Evolutionary conservation across 768 basidiomycete genomes (phyloP).

Genomic region (Lactifluus echinatus): DNA sequence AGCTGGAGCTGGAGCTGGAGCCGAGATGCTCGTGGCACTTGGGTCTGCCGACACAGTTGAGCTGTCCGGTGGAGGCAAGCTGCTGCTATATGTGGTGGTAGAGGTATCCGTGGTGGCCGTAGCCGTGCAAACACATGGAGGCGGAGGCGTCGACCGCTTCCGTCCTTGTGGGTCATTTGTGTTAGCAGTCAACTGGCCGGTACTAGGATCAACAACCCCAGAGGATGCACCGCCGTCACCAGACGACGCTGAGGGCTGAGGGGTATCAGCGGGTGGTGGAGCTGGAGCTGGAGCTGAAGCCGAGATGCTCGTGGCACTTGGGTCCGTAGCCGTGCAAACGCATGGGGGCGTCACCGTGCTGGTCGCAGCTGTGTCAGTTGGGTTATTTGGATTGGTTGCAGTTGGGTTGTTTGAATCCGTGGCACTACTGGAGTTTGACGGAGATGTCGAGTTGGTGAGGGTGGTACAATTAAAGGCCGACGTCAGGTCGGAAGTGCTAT

Average conservation of each 20-base stretch:
- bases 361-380: background rate
- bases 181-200: conserved; percentile 6
- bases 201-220: background rate
- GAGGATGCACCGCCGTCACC: background rate
- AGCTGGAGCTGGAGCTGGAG: background rate
- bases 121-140: background rate
- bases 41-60: too few species aligned
- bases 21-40: background rate
- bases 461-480: background rate
- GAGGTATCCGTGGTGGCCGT: too few species aligned
- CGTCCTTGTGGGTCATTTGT: conserved; percentile 1
- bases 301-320: background rate
- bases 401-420: background rate
- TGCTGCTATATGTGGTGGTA: too few species aligned
- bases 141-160: conserved; percentile 10
- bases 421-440: background rate
- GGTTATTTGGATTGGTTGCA: background rate
- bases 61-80: too few species aligned
- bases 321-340: background rate
- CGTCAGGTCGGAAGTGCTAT: background rate
- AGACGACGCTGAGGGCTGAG: background rate
- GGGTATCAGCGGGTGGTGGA: background rate
- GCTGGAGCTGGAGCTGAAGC: background rate
- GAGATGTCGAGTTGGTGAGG: conserved; percentile 1
- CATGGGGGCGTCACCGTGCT: background rate